These are phyloP conservation scores for Tricholoma flavovirens DNA, from an alignment of 768 basidiomycete species.

Conservation along the genomic window DNA sequence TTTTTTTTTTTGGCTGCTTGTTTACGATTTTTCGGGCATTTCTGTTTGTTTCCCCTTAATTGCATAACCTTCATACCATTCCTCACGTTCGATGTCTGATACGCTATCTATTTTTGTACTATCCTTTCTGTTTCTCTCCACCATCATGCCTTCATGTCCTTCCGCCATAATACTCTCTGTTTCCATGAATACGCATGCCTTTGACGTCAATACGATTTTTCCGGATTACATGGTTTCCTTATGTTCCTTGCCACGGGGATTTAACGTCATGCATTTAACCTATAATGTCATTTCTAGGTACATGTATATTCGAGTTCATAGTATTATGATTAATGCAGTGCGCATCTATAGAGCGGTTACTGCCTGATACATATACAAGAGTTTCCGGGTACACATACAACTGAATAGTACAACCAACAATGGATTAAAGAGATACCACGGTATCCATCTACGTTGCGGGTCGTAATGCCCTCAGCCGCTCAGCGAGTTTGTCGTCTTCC, in stretches of 20 bases:
- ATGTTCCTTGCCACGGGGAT: too few relatives aligned
- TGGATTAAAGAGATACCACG: background rate
- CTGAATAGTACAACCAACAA: conserved; percentile 6
- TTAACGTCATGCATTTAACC: conserved; percentile 4
- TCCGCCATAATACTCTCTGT: background rate
- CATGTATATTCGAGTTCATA: conserved; percentile 12
- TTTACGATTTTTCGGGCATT: conserved; percentile 1
- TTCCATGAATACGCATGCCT: conserved; percentile 5
- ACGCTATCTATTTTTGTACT: conserved; percentile 10
- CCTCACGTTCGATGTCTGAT: background rate
- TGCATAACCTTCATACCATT: conserved; percentile 4
- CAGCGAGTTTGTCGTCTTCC: conserved; percentile 78
- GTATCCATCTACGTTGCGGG: conserved; percentile 51
- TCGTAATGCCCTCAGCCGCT: conserved; percentile 81
- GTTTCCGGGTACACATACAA: conserved; percentile 1
- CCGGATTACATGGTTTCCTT: background rate
- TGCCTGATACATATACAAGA: conserved; percentile 6
- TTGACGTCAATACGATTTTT: background rate
- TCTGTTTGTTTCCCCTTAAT: conserved; percentile 2
- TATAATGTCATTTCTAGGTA: conserved; percentile 8
- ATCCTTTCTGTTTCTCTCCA: conserved; percentile 1
- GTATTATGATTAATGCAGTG: conserved; percentile 14
- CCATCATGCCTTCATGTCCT: background rate
- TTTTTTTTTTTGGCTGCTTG: background rate
- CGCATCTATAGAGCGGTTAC: background rate